Evolutionary conservation across 352 stramenopile species (phyloP), one percentile per base, ranked within the genome.

Genomic region (Pythium scleroteichum): DNA sequence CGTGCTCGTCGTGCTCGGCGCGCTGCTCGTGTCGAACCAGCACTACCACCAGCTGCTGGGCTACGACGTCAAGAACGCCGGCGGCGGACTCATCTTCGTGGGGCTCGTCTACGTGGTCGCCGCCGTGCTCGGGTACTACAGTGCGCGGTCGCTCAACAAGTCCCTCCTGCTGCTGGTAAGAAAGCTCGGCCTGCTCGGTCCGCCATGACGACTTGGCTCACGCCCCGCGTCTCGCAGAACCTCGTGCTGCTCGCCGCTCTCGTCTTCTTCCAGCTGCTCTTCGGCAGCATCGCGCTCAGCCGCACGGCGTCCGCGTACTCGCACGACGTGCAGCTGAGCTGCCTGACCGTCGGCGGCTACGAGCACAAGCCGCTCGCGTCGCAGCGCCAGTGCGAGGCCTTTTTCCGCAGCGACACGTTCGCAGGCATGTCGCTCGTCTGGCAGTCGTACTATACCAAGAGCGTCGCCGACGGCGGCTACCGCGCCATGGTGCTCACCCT

Each of bases 361-460:
- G 68, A 82, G 52, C 51, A 61, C 17, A 66, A 88, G 48, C 61
- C 61, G 1, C 51, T 66, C 12, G n/a, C 41, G 1, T 44, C 71
- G 22, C 79, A 85, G 44, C 42, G 57, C 9, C 60, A 49, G 27
- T 90, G 81, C 49, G 73, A 86, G 17, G 53, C 60, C 17, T 90
- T 88, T 52, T 71, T 77, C 52, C 69, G 59, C 35, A 87, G 76
- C 54, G 72, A 90, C 53, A 72, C 73, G 23, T 93, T 89, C 27
- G 78, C 75, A 0, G 81, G 83, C 44, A 70, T 74, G 29, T 73
- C 77, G 49, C 66, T 93, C 16, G 82, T 88, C 27, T 93, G 83
- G 83, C 79, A 90, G 45, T 75, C 77, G 19, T 93, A 91, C 60
- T 91, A 88, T 60, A 52, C 62, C 23, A 72, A 77, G 55, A 89